phyloP scores from a whole-genome alignment of 148 eudicot species.

The Mesembryanthemum crystallinum region DNA sequence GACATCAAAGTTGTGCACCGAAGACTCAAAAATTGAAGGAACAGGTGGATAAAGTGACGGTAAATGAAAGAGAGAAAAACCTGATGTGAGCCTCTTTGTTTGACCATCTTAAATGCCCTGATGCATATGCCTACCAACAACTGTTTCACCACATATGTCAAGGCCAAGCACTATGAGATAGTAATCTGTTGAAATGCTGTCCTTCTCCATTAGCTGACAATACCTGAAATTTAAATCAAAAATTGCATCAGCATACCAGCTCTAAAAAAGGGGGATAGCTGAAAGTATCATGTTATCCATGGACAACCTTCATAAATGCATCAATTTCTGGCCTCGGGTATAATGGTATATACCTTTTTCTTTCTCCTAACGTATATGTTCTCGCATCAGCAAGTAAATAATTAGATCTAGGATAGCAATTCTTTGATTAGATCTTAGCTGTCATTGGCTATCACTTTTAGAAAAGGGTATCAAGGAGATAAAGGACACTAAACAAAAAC shows the following conservation, averaged over 20 bases:
- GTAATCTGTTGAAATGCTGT: constrained; percentile 72
- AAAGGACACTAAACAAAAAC: background rate
- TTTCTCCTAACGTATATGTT: constrained; percentile 60
- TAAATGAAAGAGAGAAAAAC: constrained; percentile 24
- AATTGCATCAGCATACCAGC: background rate
- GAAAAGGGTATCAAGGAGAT: background rate
- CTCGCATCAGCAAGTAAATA: constrained; percentile 39
- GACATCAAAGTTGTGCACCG: no score
- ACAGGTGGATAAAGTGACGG: no score
- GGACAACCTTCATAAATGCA: constrained; percentile 84
- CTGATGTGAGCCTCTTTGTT: constrained; percentile 91
- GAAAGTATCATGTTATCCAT: constrained; percentile 6
- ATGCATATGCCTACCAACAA: constrained; percentile 78
- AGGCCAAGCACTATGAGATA: constrained; percentile 78
- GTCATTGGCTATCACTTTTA: background rate
- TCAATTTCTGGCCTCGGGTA: constrained; percentile 83
- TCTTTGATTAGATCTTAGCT: no score
- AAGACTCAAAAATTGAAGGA: no score
- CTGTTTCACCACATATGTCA: constrained; percentile 76
- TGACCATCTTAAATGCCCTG: constrained; percentile 96
- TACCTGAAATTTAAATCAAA: constrained; percentile 44
- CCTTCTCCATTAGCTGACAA: constrained; percentile 64
- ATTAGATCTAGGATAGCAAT: no score
- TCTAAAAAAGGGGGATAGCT: background rate
- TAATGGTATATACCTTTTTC: constrained; percentile 58